Evolutionary conservation across 306 rosid genomes (phyloP), one percentile per base, ranked within the genome.

Genomic region (Lablab purpureus): DNA sequence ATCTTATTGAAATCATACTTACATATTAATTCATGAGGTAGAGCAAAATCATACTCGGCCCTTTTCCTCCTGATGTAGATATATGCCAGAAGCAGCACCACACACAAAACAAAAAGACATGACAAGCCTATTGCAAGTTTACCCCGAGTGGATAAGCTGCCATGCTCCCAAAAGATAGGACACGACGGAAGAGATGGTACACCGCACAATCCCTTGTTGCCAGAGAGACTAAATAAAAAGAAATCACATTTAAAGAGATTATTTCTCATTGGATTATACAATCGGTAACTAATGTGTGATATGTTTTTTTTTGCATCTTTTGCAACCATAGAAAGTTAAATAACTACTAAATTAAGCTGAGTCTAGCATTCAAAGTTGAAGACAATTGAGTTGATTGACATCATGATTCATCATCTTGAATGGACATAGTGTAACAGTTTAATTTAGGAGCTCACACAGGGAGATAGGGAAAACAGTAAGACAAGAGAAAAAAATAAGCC

Each of bases 191-290:
- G 82, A 74, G 97, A 71, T 41, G 93, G 90, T 25, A 76, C 91
- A n/a, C 98, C 98, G 21, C 99, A 95, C 81, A 95, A 77, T 60
- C 91, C 98, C 79, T 92, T 95, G 91, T 92, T 93, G 49, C 89
- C 87, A 63, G 85, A 89, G 71, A 95, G 94, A 82, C 99, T 95
- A 91, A 40, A 76, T n/a, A 65, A 60, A 76, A 81, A 21, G 17
- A 85, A 73, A 79, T 66, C 67, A 67, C 80, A 76, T 41, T 59
- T 14, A 59, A 54, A 75, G 62, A 71, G 36, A 66, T 76, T 18
- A 83, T 27, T 65, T 75, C 77, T 34, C 28, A 45, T 66, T 14
- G 37, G 47, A 27, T 76, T 58, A 71, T 71, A 66, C 3, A 47
- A 50, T 43, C 65, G 51, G 43, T 15, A 4, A 37, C 49, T 27